Evolutionary conservation across 495 filamentous ascomycete species (phyloP), one percentile per base, ranked within the genome.

Genomic region (Penicillium manginii): DNA sequence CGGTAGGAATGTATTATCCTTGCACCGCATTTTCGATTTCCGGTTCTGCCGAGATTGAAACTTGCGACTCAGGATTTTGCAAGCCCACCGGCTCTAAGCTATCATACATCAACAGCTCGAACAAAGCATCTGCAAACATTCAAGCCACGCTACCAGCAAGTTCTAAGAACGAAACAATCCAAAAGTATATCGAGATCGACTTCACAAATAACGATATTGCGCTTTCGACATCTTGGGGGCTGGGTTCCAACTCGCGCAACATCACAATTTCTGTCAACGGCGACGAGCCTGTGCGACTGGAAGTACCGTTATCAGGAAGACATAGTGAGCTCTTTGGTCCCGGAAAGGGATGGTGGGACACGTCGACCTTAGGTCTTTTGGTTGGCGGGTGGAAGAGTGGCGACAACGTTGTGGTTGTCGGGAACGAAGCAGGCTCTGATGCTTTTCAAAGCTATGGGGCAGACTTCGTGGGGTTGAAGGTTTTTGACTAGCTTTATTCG

Each of bases 171-270:
- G 40, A 18, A 33, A 22, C 54, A 0, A 62, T 64, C 1, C 61
- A 60, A 7, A 81, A 80, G 58, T 73, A 76, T 26, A 31, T 80
- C 4, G 74, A 75, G 19, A 55, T 83, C 12, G 75, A 79, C 59
- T 82, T 78, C 43, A 78, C 81, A 61, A 82, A 83, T 60, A 80
- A 83, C 53, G 80, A 81, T 6, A 62, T 84, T 48, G 75, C 82
- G 0, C 73, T 81, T 18, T 64, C 70, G 2, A 74, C 62, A 2
- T 60, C 77, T 8, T 82, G 75, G 76, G 66, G 52, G 0, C 73
- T 62, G 49, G 80, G 78, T 0, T 67, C 72, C 0, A 83, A 82
- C 39, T 70, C 76, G 0, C 63, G 78, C 1, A 83, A 82, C 52
- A 69, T 82, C 31, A 81, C 79, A 1, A 57, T 83, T 15, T 51